phyloP scores from a whole-genome alignment of 495 filamentous ascomycete genomes.

The Pseudevernia furfuracea region DNA sequence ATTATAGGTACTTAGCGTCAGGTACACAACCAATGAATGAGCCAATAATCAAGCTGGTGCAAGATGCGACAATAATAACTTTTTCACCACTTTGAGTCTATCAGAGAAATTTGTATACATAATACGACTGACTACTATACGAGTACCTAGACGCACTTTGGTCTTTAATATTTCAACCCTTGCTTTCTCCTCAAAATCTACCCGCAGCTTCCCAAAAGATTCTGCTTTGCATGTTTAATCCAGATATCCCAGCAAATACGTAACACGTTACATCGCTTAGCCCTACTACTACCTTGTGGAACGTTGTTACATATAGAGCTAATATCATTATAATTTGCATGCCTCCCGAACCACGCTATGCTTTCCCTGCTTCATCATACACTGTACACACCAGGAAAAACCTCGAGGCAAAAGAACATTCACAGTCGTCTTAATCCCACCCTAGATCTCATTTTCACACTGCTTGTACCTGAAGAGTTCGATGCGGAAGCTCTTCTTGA shows the following conservation, averaged over 20 bases:
- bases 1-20: no score
- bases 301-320: not conserved
- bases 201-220: not conserved
- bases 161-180: not conserved
- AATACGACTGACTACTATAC: no score
- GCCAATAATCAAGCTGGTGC: no score
- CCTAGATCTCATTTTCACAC: constrained; percentile 10
- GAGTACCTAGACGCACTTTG: no score
- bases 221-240: not conserved
- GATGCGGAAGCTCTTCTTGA: not conserved
- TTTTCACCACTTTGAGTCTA: no score
- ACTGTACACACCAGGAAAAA: not conserved
- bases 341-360: constrained; percentile 2
- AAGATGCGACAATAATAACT: no score
- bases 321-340: constrained; percentile 1
- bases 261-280: not conserved
- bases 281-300: not conserved
- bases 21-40: no score
- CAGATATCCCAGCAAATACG: not conserved
- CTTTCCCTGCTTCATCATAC: not conserved
- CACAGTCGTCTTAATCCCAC: constrained; percentile 13
- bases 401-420: not conserved
- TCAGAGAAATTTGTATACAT: no score
- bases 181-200: not conserved
- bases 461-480: constrained; percentile 21